Evolutionary conservation across 2,329 filamentous ascomycete species (phyloP).

Genomic region (Bretziella fagacearum): DNA sequence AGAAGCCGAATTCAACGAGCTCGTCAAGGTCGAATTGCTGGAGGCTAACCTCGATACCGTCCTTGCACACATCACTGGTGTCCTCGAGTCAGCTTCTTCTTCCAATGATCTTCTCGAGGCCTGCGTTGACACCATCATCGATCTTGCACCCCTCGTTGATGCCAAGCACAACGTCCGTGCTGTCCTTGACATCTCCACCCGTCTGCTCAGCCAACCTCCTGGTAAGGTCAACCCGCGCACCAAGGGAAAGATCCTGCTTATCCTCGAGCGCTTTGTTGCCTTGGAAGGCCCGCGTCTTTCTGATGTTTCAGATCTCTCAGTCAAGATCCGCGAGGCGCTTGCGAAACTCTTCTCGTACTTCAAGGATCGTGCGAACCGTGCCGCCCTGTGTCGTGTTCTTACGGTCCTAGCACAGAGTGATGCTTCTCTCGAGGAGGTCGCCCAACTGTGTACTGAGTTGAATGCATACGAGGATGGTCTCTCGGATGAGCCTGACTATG

Average conservation of each 20-base stretch:
- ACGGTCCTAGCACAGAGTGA: conserved; percentile 51
- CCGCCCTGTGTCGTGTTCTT: conserved; percentile 57
- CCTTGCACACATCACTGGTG: conserved; percentile 47
- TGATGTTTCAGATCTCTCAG: conserved; percentile 12
- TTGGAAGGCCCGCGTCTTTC: conserved; percentile 32
- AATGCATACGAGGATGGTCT: conserved; percentile 60
- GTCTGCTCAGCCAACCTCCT: conserved; percentile 69
- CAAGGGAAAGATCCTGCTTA: conserved; percentile 64
- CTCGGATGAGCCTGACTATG: conserved; percentile 78
- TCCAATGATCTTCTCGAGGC: conserved; percentile 63
- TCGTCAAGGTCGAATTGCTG: conserved; percentile 39
- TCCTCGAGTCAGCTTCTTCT: conserved; percentile 43
- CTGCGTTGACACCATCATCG: conserved; percentile 63
- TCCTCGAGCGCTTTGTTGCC: conserved; percentile 65
- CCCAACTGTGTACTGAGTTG: conserved; percentile 55
- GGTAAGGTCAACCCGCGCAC: conserved; percentile 66
- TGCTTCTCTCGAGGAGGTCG: conserved; percentile 41
- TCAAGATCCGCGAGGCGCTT: conserved; percentile 38
- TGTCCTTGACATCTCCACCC: conserved; percentile 63
- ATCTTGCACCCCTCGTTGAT: conserved; percentile 53
- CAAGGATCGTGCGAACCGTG: conserved; percentile 60
- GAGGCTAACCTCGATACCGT: conserved; percentile 41
- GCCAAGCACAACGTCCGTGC: conserved; percentile 53
- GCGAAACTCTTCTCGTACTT: conserved; percentile 81
- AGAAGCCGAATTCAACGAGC: conserved; percentile 39